Percentiles rank a stretch among this genome's conserved stretches.
phyloP scores from a whole-genome alignment of 2,329 filamentous ascomycete genomes.

The Xylariales sp. region DNA sequence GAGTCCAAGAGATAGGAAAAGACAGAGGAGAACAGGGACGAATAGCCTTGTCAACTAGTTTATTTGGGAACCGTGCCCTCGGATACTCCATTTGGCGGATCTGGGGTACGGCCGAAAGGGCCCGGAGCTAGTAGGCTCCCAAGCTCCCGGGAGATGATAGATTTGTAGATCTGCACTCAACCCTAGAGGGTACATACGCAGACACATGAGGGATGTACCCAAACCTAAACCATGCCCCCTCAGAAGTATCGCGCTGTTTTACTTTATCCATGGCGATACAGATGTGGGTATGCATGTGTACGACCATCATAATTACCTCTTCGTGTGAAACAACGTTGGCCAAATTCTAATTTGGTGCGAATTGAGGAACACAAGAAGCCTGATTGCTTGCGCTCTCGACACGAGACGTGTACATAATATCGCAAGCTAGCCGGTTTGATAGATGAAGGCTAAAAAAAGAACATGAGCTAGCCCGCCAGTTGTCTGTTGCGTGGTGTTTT shows the following conservation, averaged over 20 bases:
- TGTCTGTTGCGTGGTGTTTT: neutral
- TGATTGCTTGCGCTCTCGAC: constrained; percentile 1
- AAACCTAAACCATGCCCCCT: constrained; percentile 17
- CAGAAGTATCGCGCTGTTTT: constrained; percentile 17
- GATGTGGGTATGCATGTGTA: neutral
- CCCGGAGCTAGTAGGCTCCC: neutral
- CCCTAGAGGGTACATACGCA: constrained; percentile 19
- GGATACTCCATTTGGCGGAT: constrained; percentile 18
- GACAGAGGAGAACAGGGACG: neutral
- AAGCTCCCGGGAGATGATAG: neutral
- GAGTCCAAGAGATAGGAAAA: neutral
- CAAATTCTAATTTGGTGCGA: constrained; percentile 8
- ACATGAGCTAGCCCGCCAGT: neutral
- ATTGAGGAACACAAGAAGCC: constrained; percentile 11
- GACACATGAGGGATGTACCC: constrained; percentile 26
- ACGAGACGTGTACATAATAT: neutral
- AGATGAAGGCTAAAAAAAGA: neutral
- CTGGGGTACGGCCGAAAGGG: neutral
- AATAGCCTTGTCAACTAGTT: too few relatives aligned
- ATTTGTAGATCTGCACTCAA: neutral
- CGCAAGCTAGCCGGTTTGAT: constrained; percentile 13
- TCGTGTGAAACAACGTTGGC: neutral
- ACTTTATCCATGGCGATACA: neutral
- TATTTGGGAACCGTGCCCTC: neutral
- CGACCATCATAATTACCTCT: neutral